Base-by-base conservation (phyloP, 2,329 filamentous ascomycete genomes). In the Saccharata proteae region DNA sequence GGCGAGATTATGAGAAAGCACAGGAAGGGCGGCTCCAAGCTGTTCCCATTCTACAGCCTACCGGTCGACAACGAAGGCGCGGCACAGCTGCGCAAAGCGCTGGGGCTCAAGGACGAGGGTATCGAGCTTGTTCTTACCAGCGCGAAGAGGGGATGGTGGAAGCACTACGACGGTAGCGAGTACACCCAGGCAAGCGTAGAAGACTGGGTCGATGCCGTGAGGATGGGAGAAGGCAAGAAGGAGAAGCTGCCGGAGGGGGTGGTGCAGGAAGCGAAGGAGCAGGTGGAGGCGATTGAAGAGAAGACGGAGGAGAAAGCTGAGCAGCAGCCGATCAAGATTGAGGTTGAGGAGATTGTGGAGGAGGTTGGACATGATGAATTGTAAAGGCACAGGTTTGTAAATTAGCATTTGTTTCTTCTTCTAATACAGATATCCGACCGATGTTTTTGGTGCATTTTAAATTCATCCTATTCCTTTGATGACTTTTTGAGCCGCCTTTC, bases 131-230 rank as follows among this genome's bases (percentile, higher is more conserved):
- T 96, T 33, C 85, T 85, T 11, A 55, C 93, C 37, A 94, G 94
- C 54, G 80, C 73, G 18, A 84, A 86, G 47, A 75, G 85, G 32
- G 69, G 71, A 24, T 98, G 90, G 90, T 92, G 77, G 72, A 78
- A 80, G 46, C 71, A 69, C 36, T 90, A 82, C 52, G 60, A 71
- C 28, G 73, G 69, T 5, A 54, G 58, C 6, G 52, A 58, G 11
- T 75, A 74, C 26, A 71, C 69, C 33, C 49, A 65, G 15, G 63
- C 69, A 32, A 70, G 67, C 16, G 62, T 98, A 17, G 83, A 93
- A 59, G 62, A 64, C 39, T 98, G 88, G 84, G 73, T 98, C 37
- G 90, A 98, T 48, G 69, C 73, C n/a, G 84, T 96, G 39, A 77
- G 84, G 21, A 69, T 98, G 65, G 83, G 86, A 31, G 88, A 96